Evolutionary conservation across 2,329 filamentous ascomycete genomes (phyloP).

Genomic region (Teratosphaeria viscida): DNA sequence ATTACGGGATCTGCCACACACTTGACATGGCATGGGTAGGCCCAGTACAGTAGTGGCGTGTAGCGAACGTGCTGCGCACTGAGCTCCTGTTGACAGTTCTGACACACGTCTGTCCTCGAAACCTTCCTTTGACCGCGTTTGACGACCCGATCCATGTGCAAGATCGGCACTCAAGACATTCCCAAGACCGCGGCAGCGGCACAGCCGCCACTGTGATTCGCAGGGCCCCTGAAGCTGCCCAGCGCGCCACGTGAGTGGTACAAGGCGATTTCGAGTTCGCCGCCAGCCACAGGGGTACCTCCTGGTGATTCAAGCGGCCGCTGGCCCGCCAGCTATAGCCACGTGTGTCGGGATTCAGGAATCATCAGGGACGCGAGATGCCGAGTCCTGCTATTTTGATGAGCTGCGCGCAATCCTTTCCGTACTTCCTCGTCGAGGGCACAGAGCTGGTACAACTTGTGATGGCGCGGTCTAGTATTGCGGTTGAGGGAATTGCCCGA

Average conservation of each 20-base stretch:
- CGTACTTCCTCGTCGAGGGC: background rate
- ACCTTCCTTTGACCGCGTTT: no score
- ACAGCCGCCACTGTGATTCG: background rate
- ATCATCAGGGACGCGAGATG: background rate
- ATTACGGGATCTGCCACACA: background rate
- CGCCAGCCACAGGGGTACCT: no score
- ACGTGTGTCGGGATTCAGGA: background rate
- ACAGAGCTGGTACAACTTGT: background rate
- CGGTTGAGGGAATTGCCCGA: no score
- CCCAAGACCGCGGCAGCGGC: background rate
- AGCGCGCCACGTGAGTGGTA: background rate
- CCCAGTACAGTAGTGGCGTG: background rate
- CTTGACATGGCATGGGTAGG: background rate
- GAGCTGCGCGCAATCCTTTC: background rate
- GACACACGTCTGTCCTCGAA: background rate
- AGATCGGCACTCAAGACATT: background rate
- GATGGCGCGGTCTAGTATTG: no score
- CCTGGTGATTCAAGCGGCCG: background rate
- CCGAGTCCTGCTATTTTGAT: background rate
- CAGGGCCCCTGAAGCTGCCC: background rate
- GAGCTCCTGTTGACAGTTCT: background rate
- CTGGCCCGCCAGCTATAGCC: background rate
- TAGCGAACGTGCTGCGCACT: background rate
- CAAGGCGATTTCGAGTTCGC: background rate
- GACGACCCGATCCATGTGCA: no score